Percentiles rank a stretch among this genome's conserved stretches.
These are phyloP conservation scores for Sarocladium brachiariae DNA, from an alignment of 2,329 filamentous ascomycete species.

Conservation along the genomic window DNA sequence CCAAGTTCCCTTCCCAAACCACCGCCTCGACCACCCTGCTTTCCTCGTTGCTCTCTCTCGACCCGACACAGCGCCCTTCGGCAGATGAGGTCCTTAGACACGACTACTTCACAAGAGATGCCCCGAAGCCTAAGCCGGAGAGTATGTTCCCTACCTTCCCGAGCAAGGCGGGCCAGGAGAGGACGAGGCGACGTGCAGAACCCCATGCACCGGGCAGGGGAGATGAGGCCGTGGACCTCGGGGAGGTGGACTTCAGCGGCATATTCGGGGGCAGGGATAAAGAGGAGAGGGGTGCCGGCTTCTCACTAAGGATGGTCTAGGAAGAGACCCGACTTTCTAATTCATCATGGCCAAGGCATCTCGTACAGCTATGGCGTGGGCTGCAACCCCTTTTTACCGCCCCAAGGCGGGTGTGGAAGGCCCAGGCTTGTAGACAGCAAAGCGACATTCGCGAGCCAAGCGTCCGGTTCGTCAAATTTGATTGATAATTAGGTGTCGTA, in stretches of 20 bases:
- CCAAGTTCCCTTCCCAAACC: conserved; percentile 77
- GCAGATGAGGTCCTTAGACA: conserved; percentile 71
- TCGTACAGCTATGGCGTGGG: no score
- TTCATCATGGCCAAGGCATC: no score
- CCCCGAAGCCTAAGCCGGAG: conserved; percentile 77
- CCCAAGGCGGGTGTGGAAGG: no score
- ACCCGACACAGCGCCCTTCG: conserved; percentile 64
- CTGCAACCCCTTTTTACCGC: no score
- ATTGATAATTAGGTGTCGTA: background rate
- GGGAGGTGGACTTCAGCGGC: conserved; percentile 58
- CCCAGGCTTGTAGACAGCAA: no score
- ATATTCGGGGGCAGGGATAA: conserved; percentile 62
- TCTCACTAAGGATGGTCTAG: conserved; percentile 54
- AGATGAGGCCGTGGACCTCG: conserved; percentile 51
- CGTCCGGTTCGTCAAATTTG: no score
- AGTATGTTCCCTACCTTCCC: conserved; percentile 97
- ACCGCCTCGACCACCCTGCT: conserved; percentile 66
- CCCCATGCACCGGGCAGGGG: conserved; percentile 81
- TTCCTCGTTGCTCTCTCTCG: conserved; percentile 61
- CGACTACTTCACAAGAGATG: conserved; percentile 77
- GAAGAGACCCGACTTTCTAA: background rate
- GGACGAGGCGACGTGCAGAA: conserved; percentile 54
- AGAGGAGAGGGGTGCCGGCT: conserved; percentile 60
- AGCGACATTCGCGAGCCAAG: background rate
- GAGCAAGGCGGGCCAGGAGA: conserved; percentile 88